Percentiles rank a stretch among this genome's conserved stretches.
These are phyloP conservation scores for Apiotrichum gracile DNA, from an alignment of 1,284 basidiomycete genomes.

Conservation along the genomic window DNA sequence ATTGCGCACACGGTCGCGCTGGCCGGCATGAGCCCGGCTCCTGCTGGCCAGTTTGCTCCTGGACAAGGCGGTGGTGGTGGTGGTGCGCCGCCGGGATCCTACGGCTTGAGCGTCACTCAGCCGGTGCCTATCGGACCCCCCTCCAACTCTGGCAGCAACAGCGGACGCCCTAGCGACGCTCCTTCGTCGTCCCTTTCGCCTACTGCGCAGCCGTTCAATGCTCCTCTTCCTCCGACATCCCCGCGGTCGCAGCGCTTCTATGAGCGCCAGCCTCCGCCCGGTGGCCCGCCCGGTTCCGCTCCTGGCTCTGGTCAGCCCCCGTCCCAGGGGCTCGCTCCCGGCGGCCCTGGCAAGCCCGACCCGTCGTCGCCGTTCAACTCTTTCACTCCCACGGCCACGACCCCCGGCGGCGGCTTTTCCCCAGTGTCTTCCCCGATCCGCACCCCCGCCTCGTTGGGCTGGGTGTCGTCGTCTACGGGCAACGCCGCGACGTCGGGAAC, in stretches of 20 bases:
- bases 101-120: slow-evolving; percentile 6
- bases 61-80: slow-evolving; percentile 1
- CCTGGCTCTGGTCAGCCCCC: not conserved
- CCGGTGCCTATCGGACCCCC: slow-evolving; percentile 14
- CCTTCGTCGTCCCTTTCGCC: slow-evolving; percentile 33
- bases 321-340: no score
- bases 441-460: slow-evolving; percentile 33
- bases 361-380: slow-evolving; percentile 9
- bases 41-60: slow-evolving; percentile 9
- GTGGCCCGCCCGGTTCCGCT: not conserved
- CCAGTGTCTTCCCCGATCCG: slow-evolving; percentile 38
- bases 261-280: not conserved
- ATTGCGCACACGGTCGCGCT: slow-evolving; percentile 43
- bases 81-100: no score
- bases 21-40: slow-evolving; percentile 31
- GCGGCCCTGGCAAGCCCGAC: slow-evolving; percentile 4
- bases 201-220: slow-evolving; percentile 41
- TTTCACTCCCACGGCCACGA: slow-evolving; percentile 10
- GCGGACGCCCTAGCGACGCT: not conserved
- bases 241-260: slow-evolving; percentile 36
- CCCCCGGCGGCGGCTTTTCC: slow-evolving; percentile 20
- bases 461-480: slow-evolving; percentile 23
- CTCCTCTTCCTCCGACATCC: slow-evolving; percentile 25
- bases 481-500: slow-evolving; percentile 5
- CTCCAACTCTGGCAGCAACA: slow-evolving; percentile 1